Percentiles rank a stretch among this genome's conserved stretches.
Conservation (phyloP, 2,329 filamentous ascomycete species). For the Ceratocystis diversiconidia region DNA sequence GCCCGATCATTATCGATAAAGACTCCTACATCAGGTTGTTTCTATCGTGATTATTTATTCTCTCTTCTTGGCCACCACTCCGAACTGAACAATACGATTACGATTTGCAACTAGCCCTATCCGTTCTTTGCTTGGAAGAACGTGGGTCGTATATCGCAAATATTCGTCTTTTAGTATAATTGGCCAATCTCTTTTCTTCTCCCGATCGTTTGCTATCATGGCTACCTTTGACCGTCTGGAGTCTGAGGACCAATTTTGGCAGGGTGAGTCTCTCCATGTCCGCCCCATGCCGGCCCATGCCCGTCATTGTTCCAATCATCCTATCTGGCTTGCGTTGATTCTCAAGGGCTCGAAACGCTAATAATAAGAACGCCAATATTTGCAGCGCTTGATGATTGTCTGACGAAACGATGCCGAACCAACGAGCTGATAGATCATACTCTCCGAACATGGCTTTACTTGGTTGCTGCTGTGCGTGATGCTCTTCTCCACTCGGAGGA, state of each 20-base stretch:
- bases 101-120: not conserved
- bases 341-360: not conserved
- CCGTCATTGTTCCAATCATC: not conserved
- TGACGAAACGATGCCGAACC: constrained; percentile 34
- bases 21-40: not conserved
- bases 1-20: not conserved
- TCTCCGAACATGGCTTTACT: constrained; percentile 67
- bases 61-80: not conserved
- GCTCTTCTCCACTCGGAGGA: constrained; percentile 62
- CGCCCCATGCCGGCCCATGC: not conserved
- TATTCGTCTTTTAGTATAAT: not conserved
- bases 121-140: not conserved
- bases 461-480: constrained; percentile 63
- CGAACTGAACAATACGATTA: not conserved
- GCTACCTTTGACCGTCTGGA: constrained; percentile 15
- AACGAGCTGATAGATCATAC: constrained; percentile 63
- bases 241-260: constrained; percentile 74
- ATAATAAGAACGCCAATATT: not conserved
- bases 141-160: not conserved
- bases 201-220: constrained; percentile 6
- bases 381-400: constrained; percentile 35
- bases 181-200: not conserved
- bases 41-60: not conserved
- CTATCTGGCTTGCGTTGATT: not conserved
- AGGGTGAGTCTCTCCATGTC: constrained; percentile 41